Conservation (phyloP, 1,139 yeast genomes). For the Taphrina wiesneri region DNA sequence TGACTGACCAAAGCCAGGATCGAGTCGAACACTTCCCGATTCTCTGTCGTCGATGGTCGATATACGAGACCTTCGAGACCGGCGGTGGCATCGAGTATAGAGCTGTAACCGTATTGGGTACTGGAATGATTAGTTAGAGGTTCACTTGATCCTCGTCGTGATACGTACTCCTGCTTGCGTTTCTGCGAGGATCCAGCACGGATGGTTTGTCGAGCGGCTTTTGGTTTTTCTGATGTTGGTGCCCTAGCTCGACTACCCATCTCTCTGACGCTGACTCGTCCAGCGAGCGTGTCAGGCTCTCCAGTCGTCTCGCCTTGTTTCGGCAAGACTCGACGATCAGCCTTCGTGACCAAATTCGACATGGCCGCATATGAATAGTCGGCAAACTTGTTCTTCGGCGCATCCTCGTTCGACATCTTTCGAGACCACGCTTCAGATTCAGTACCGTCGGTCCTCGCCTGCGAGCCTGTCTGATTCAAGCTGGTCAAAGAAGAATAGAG, state of each 20-base stretch:
- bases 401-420: slow-evolving; percentile 25
- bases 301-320: slow-evolving; percentile 55
- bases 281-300: slow-evolving; percentile 70
- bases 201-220: slow-evolving; percentile 28
- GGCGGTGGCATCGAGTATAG: slow-evolving; percentile 46
- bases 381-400: slow-evolving; percentile 19
- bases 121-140: not conserved
- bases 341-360: slow-evolving; percentile 72
- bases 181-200: slow-evolving; percentile 30
- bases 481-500: not conserved
- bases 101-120: slow-evolving; percentile 26
- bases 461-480: not conserved
- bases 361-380: slow-evolving; percentile 50
- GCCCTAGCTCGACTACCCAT: slow-evolving; percentile 61
- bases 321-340: slow-evolving; percentile 55
- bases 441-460: not conserved
- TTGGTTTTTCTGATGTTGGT: slow-evolving; percentile 37
- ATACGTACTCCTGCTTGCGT: slow-evolving; percentile 35
- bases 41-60: slow-evolving; percentile 55
- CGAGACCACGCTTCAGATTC: not conserved
- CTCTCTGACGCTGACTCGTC: slow-evolving; percentile 62
- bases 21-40: slow-evolving; percentile 51
- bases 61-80: slow-evolving; percentile 52
- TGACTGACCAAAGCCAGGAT: slow-evolving; percentile 55
- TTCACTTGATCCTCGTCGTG: not conserved